These are phyloP conservation scores for Neurospora africana DNA, from an alignment of 495 filamentous ascomycete species.

Conservation along the genomic window DNA sequence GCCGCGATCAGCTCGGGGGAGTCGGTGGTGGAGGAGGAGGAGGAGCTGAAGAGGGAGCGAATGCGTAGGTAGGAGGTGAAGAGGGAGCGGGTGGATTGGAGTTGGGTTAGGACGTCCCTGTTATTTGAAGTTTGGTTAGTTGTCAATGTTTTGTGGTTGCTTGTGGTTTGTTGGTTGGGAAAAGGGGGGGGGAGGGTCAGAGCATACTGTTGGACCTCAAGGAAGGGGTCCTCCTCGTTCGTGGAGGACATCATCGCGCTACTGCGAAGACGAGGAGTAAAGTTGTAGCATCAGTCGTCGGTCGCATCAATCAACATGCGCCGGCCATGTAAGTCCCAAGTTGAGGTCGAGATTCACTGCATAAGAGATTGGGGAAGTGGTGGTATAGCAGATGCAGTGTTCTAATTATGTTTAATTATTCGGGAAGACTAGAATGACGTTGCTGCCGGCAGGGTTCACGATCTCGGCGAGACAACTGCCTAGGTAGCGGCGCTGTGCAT, in stretches of 20 bases:
- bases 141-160: neutral
- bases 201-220: conserved; percentile 78
- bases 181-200: neutral
- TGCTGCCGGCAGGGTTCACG: neutral
- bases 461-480: neutral
- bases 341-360: neutral
- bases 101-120: conserved; percentile 77
- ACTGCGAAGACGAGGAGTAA: neutral
- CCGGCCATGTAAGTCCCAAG: neutral
- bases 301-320: conserved; percentile 1
- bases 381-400: neutral
- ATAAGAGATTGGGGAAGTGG: neutral
- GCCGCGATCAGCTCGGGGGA: conserved; percentile 84
- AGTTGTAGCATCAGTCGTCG: conserved; percentile 5
- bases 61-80: conserved; percentile 96
- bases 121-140: neutral
- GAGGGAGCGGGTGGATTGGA: conserved; percentile 68
- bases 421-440: neutral
- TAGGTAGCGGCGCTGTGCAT: neutral
- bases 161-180: neutral
- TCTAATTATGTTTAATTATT: neutral
- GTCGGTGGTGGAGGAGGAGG: conserved; percentile 16
- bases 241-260: conserved; percentile 57
- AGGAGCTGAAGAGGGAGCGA: conserved; percentile 55
- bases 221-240: conserved; percentile 76